These are phyloP conservation scores for Dysphania ambrosioides DNA, from an alignment of 148 eudicot species.

Conservation along the genomic window DNA sequence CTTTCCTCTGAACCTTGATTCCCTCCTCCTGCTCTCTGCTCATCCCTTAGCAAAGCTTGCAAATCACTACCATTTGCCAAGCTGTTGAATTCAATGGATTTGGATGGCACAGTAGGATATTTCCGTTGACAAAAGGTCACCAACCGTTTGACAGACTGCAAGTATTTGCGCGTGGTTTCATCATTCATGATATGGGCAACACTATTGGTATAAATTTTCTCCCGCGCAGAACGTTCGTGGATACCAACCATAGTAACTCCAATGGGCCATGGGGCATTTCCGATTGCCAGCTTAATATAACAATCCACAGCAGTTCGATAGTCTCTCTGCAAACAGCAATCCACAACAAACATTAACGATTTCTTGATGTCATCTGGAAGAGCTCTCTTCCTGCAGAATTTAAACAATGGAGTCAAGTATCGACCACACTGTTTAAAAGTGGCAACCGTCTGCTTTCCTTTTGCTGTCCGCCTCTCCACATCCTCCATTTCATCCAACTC, in stretches of 20 bases:
- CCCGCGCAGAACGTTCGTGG: slow-evolving; percentile 98
- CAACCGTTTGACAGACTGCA: slow-evolving; percentile 86
- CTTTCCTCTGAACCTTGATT: slow-evolving; percentile 53
- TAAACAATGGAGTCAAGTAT: slow-evolving; percentile 78
- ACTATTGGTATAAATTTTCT: slow-evolving; percentile 93
- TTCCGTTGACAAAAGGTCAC: slow-evolving; percentile 91
- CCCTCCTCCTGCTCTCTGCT: slow-evolving; percentile 37
- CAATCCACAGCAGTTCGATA: slow-evolving; percentile 95
- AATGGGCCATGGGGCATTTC: slow-evolving; percentile 99
- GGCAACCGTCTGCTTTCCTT: slow-evolving; percentile 88
- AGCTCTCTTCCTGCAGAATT: slow-evolving; percentile 87
- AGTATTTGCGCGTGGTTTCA: slow-evolving; percentile 90
- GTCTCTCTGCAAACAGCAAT: slow-evolving; percentile 76
- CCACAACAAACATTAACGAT: slow-evolving; percentile 65
- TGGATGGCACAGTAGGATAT: slow-evolving; percentile 93
- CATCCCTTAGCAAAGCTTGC: slow-evolving; percentile 67
- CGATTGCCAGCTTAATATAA: slow-evolving; percentile 88
- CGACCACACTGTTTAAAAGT: slow-evolving; percentile 96
- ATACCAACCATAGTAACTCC: slow-evolving; percentile 99
- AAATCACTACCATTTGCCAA: slow-evolving; percentile 96
- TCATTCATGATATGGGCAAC: slow-evolving; percentile 98
- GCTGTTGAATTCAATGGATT: slow-evolving; percentile 93
- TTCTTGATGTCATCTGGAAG: slow-evolving; percentile 80
- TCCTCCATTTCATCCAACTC: slow-evolving; percentile 71
- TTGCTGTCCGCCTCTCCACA: slow-evolving; percentile 72